These are phyloP conservation scores for Eutrema yunnanense DNA, from an alignment of 345 rosid species.

Conservation along the genomic window DNA sequence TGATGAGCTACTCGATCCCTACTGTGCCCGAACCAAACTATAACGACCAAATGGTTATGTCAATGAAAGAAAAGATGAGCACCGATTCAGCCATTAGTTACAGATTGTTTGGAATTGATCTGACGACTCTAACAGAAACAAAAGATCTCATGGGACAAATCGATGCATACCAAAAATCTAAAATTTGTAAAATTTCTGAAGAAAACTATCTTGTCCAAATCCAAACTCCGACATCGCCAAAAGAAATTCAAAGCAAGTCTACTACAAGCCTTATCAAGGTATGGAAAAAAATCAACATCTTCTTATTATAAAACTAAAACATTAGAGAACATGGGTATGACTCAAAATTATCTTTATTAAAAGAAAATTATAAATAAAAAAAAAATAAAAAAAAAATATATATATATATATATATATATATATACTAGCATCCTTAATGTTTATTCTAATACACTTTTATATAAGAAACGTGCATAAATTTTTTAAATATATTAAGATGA, in stretches of 20 bases:
- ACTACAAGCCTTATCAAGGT: slow-evolving; percentile 57
- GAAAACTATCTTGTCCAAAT: too few species aligned
- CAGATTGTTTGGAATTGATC: not conserved
- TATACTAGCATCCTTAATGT: not conserved
- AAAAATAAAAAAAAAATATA: too few species aligned
- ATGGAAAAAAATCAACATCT: not conserved
- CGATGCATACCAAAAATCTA: too few species aligned
- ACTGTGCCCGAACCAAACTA: not conserved
- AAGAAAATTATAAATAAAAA: too few species aligned
- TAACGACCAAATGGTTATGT: too few species aligned
- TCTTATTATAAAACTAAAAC: not conserved
- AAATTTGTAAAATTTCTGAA: too few species aligned
- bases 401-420: too few species aligned
- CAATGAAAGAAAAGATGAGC: too few species aligned
- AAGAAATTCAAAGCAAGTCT: slow-evolving; percentile 18
- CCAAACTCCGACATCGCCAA: too few species aligned
- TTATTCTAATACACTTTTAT: not conserved
- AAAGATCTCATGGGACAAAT: slow-evolving; percentile 1
- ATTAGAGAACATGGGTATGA: not conserved
- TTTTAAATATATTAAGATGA: not conserved
- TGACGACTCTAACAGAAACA: not conserved
- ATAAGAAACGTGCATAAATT: not conserved
- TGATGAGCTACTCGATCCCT: too few species aligned
- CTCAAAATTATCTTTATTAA: too few species aligned
- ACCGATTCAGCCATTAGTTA: too few species aligned